A percentile compares a stretch with the other conserved stretches of the same genome.
Evolutionary conservation across 129 eudicot species (phyloP).

Genomic region (Lactuca saligna): DNA sequence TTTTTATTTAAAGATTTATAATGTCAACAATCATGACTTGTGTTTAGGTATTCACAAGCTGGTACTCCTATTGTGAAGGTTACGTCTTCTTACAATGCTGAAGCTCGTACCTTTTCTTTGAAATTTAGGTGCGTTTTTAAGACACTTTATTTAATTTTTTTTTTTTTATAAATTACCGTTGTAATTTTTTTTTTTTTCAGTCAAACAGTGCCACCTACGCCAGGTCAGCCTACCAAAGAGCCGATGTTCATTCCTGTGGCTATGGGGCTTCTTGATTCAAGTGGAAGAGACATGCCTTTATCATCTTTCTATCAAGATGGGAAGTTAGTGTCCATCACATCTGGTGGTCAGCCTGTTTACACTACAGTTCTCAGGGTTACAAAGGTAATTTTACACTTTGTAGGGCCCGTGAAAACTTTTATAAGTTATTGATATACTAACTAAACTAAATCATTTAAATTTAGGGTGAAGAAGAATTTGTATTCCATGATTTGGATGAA

Average conservation of each 20-base stretch:
- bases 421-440: background rate
- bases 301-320: constrained; percentile 70
- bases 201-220: constrained; percentile 92
- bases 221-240: constrained; percentile 85
- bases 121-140: constrained; percentile 62
- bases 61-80: constrained; percentile 90
- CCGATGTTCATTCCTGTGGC: constrained; percentile 97
- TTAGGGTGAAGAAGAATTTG: constrained; percentile 94
- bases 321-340: constrained; percentile 49
- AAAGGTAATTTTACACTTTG: constrained; percentile 49
- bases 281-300: constrained; percentile 84
- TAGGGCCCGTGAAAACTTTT: background rate
- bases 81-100: constrained; percentile 65
- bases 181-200: constrained; percentile 28
- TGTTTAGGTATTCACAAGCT: constrained; percentile 95
- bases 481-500: constrained; percentile 65
- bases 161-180: background rate
- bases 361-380: constrained; percentile 85
- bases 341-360: constrained; percentile 48
- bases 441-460: background rate
- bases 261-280: constrained; percentile 82
- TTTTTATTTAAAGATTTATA: constrained; percentile 4
- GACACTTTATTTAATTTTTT: background rate
- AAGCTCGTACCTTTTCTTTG: constrained; percentile 66
- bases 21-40: background rate